Evolutionary conservation across 768 basidiomycete species (phyloP), one percentile per base, ranked within the genome.

Genomic region (Suillus cothurnatus): DNA sequence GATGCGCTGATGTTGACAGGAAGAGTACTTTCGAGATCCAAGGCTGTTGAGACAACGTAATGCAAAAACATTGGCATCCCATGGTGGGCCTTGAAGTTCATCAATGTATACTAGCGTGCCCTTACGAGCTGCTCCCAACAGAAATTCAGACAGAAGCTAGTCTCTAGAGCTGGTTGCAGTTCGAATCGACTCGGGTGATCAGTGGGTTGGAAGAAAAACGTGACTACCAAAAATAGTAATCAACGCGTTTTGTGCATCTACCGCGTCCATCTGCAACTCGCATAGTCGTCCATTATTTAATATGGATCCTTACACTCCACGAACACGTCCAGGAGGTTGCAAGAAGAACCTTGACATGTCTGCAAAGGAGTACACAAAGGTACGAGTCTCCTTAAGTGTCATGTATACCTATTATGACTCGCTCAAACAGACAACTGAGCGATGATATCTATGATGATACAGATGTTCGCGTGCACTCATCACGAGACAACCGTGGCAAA

Each of bases 11-110:
- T 34, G 34, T 34, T 34, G 34, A 34, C 34, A 34, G 34, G 15
- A 41, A 6, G 65, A 94, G 87, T 5, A 88, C 84, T 78, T 97
- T 97, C 17, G 93, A 87, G 23, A 80, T 81, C 94, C 95, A 98
- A 45, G 95, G 91, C 71, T 97, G 92, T 77, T 97, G 92, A 80
- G 92, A 97, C 2, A 39, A 26, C 26, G 57, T 28, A n/a, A n/a
- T n/a, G n/a, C n/a, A n/a, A n/a, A 84, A 21, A 85, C 71, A 43
- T 82, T 83, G 49, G 75, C 75, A 71, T 85, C 83, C 64, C 84
- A 85, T 85, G 17, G 14, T 76, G 69, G 57, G 78, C 23, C 23
- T 23, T 57, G 56, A 57, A 11, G 23, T 57, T 31, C 19, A 15
- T 53, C 52, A 31, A 53, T 31, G 12, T 17, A 11, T 36, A 36